Percentiles rank a stretch among this genome's conserved stretches.
Conservation (phyloP, 2,329 filamentous ascomycete genomes). For the Aspergillus jensenii region DNA sequence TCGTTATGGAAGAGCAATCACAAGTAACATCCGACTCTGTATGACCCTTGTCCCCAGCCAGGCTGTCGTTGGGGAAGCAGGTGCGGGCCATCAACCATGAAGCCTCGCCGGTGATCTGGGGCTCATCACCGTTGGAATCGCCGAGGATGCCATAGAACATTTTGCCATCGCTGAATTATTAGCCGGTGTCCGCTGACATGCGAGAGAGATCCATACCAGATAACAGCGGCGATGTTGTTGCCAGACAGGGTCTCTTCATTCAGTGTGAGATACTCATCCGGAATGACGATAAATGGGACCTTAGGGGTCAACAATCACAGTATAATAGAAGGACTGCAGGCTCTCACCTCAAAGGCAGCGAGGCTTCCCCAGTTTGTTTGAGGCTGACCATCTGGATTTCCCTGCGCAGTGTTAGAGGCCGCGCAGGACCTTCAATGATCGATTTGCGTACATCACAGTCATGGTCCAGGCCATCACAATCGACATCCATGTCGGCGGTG, state of each 20-base stretch:
- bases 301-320: background rate
- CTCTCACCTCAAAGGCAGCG: constrained; percentile 23
- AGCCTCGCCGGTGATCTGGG: constrained; percentile 32
- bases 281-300: constrained; percentile 33
- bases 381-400: constrained; percentile 27
- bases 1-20: constrained; percentile 9
- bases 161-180: constrained; percentile 24
- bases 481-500: constrained; percentile 35
- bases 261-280: constrained; percentile 24
- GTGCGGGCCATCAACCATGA: constrained; percentile 37
- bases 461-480: constrained; percentile 32
- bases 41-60: constrained; percentile 30
- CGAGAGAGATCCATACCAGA: constrained; percentile 20
- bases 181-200: background rate
- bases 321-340: background rate
- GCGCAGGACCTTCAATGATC: background rate
- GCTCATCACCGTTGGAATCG: constrained; percentile 28
- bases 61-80: constrained; percentile 30
- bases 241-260: constrained; percentile 22
- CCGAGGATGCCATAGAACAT: constrained; percentile 37
- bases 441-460: constrained; percentile 22
- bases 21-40: constrained; percentile 30
- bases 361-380: constrained; percentile 31
- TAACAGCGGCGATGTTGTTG: constrained; percentile 31
- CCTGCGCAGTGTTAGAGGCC: constrained; percentile 13